phyloP scores from a whole-genome alignment of 148 eudicot species.

The Salicornia ramosissima region DNA sequence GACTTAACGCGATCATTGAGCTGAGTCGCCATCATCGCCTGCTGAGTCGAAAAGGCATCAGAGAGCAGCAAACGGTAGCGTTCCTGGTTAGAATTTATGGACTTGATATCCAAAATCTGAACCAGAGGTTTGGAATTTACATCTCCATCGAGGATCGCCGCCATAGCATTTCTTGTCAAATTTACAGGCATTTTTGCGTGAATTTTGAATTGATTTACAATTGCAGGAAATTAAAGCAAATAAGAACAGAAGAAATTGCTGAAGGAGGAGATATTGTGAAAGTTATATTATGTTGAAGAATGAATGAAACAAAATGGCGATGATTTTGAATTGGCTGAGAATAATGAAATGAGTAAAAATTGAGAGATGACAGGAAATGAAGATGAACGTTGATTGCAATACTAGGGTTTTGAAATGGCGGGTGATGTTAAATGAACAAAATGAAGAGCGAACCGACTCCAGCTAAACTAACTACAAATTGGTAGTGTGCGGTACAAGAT shows the following conservation, averaged over 20 bases:
- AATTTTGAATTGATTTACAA: neutral
- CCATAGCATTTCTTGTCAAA: constrained; percentile 59
- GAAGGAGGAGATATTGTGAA: neutral
- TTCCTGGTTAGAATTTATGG: constrained; percentile 43
- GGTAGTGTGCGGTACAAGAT: too few species aligned
- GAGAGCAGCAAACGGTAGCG: constrained; percentile 68
- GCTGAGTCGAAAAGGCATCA: constrained; percentile 53
- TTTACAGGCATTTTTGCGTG: constrained; percentile 53
- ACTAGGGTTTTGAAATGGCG: constrained; percentile 37
- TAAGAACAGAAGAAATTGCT: neutral
- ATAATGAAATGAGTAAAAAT: neutral
- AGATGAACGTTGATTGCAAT: constrained; percentile 4
- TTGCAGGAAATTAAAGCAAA: neutral
- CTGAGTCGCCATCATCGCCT: constrained; percentile 87
- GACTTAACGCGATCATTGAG: constrained; percentile 74
- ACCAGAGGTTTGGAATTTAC: constrained; percentile 76
- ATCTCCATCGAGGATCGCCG: constrained; percentile 68
- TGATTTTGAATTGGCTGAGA: neutral
- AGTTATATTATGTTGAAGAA: neutral
- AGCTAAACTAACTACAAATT: too few species aligned
- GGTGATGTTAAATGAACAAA: constrained; percentile 1
- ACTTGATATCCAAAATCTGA: constrained; percentile 67
- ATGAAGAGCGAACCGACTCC: neutral
- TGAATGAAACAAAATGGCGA: neutral
- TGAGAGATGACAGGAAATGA: neutral